Base-by-base conservation (phyloP, 225 moss, liverwort and hornwort genomes). In the Antitrichia curtipendula region DNA sequence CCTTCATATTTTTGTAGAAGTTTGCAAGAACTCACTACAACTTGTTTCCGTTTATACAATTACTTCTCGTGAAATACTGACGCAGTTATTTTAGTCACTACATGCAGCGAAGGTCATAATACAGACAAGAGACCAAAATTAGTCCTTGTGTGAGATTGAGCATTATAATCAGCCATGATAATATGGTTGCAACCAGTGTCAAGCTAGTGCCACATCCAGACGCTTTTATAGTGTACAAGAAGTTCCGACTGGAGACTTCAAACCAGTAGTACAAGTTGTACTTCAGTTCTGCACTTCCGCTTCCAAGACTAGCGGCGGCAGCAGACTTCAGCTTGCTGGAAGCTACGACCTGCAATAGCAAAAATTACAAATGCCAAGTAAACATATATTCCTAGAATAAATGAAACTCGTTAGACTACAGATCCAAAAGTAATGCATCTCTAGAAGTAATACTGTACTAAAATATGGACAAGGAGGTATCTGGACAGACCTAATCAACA, bases 271-370 rank as follows among this genome's bases (percentile, higher is more conserved):
- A 84, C 76, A 88, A 58, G 89, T 70, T 69, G 86, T 80, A 74
- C 60, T 53, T 81, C 47, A 84, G 54, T 77, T 84, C 91, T 84
- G 73, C 88, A 88, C 54, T 88, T 88, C 66, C 82, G 56, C 52
- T 85, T 83, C 82, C 73, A 78, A 52, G 59, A 84, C 52, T 70
- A 83, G 82, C 64, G 88, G 84, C 88, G 76, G 84, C 80, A 91
- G 75, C 73, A 86, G 84, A 88, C 64, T 88, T 88, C 84, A 82
- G 82, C 87, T 87, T 66, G 88, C 87, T 87, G 80, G 40, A 83
- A 91, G 79, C 85, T 78, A 84, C 75, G 49, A 86, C 88, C 91
- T 91, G 86, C 56, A 41, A 49, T 18, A 75, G 49, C 27, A 85
- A 78, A 83, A 66, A 63, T 16, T 34, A 36, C 36, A 66, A 23